Evolutionary conservation across 169 alveolate genomes (phyloP).

Genomic region (Babesia bovis): DNA sequence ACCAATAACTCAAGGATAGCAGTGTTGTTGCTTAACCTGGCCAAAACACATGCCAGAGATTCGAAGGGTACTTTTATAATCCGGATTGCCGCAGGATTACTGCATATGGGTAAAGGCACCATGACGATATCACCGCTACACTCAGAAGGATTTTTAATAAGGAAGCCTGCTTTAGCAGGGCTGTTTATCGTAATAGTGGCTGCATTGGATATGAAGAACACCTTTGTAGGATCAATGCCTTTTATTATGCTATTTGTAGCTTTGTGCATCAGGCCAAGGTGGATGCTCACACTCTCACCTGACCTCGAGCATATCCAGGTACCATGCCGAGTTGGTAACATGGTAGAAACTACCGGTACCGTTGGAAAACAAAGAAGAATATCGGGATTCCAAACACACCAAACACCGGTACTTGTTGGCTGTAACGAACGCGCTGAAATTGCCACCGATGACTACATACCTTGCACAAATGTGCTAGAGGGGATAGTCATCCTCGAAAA

Average conservation of each 20-base stretch:
- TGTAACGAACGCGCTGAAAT: conserved; percentile 92
- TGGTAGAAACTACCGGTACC: conserved; percentile 95
- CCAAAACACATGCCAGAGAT: conserved; percentile 91
- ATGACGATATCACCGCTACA: conserved; percentile 94
- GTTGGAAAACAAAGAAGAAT: conserved; percentile 97
- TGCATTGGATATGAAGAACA: conserved; percentile 85
- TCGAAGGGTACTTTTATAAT: conserved; percentile 94
- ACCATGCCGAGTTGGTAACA: conserved; percentile 84
- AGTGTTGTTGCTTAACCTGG: conserved; percentile 92
- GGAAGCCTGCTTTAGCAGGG: conserved; percentile 93
- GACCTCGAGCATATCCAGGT: conserved; percentile 88
- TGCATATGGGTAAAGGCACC: conserved; percentile 96
- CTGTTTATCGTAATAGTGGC: conserved; percentile 88
- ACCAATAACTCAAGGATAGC: conserved; percentile 96
- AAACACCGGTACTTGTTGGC: conserved; percentile 94
- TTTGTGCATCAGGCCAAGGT: conserved; percentile 89
- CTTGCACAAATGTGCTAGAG: conserved; percentile 57
- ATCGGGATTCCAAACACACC: conserved; percentile 98
- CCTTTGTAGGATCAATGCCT: conserved; percentile 87
- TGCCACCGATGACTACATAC: conserved; percentile 80
- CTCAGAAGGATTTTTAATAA: conserved; percentile 92
- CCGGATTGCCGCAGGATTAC: conserved; percentile 91
- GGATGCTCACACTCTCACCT: conserved; percentile 85
- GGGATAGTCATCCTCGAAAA: conserved; percentile 60
- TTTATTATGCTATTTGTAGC: conserved; percentile 90